Evolutionary conservation across 805 yeast species (phyloP).

Genomic region (Kodamaea hsintzibuensis): DNA sequence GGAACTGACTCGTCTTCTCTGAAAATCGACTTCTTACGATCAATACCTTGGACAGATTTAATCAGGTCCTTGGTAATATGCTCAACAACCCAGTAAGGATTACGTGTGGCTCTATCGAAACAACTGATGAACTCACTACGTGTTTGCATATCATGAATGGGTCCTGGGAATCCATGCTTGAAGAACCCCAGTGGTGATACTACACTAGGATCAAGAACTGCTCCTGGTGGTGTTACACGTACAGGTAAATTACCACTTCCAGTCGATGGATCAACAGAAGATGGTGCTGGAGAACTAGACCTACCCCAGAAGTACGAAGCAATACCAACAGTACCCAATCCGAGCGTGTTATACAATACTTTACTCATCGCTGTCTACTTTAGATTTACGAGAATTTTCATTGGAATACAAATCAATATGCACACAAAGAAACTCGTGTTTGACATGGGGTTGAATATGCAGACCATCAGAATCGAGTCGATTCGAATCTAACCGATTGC

Average conservation of each 20-base stretch:
- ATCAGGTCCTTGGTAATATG: conserved; percentile 80
- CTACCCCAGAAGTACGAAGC: conserved; percentile 44
- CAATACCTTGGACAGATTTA: conserved; percentile 51
- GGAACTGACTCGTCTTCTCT: conserved; percentile 88
- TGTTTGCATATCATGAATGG: conserved; percentile 77
- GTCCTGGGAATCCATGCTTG: conserved; percentile 94
- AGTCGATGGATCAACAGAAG: conserved; percentile 13
- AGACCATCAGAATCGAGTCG: neutral
- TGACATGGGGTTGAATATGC: neutral
- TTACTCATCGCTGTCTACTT: conserved; percentile 15
- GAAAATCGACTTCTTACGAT: conserved; percentile 79
- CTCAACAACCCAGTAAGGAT: conserved; percentile 90
- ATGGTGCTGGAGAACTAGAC: conserved; percentile 21
- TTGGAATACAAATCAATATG: neutral
- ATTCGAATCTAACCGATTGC: no score
- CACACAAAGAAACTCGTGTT: neutral
- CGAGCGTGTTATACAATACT: conserved; percentile 29
- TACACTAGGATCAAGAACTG: conserved; percentile 29
- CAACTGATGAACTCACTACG: conserved; percentile 81
- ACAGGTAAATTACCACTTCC: conserved; percentile 10
- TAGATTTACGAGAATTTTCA: conserved; percentile 2
- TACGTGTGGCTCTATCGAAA: conserved; percentile 79
- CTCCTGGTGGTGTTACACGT: conserved; percentile 4
- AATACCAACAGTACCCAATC: conserved; percentile 39
- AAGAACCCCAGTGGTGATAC: conserved; percentile 81